Evolutionary conservation across 225 moss, liverwort and hornwort species (phyloP), one percentile per base, ranked within the genome.

Genomic region (Marchantia polymorpha): DNA sequence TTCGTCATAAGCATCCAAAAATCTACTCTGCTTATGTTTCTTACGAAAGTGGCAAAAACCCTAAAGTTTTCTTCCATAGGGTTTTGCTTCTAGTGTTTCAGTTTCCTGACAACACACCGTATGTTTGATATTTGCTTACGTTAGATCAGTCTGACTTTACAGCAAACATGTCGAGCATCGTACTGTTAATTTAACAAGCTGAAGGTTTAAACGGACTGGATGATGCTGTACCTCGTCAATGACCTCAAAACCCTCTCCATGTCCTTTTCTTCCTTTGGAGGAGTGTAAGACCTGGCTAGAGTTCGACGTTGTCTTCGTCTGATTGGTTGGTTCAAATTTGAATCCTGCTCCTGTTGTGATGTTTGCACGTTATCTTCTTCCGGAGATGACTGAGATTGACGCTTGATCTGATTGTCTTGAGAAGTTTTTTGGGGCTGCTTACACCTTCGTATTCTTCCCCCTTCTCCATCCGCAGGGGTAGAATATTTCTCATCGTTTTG

Each of bases 211-310:
- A 9, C 50, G 22, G 8, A 77, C 13, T 20, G 17, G 2, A 77
- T 12, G 39, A 3, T 64, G 64, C 46, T 25, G n/a, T 86, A 96
- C 96, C 97, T 93, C 31, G 95, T 95, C 90, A 94, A 81, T 53
- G 97, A 93, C 80, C 95, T 92, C 89, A 99, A 81, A 64, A 92
- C 97, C 66, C 95, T 88, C 78, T 99, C 95, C 47, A 77, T 79
- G 13, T 87, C 87, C 73, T 84, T 86, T 72, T 92, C 97, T 75
- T 93, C 97, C 88, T 93, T 99, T 15, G 90, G 90, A 78, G 94
- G 91, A 74, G 87, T 91, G 69, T 86, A 86, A 50, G 91, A 83
- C 67, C 90, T 83, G 31, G 92, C 88, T 50, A 87, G 75, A 64
- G 88, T 91, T 7, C 92, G 82, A 78, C 93, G 93, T 79, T 88